Evolutionary conservation across 352 stramenopile species (phyloP), one percentile per base, ranked within the genome.

Genomic region (Elongisporangium undulatum): DNA sequence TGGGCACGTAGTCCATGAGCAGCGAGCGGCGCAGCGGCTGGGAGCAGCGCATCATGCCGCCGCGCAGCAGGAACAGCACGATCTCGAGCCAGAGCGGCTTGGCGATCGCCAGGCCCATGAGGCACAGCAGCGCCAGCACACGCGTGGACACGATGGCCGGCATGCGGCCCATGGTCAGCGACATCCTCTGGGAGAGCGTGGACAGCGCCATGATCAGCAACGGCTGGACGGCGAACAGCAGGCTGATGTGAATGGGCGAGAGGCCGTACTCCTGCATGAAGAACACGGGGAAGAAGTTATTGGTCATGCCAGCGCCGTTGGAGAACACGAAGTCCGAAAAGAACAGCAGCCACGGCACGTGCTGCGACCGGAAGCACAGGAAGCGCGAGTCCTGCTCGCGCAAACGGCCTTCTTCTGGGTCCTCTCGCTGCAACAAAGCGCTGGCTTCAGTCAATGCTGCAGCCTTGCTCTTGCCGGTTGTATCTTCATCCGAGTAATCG

Each of bases 211-310:
- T 84, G 54, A 91, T 68, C 13, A 93, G 38, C 20, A 93, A 64
- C 15, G 83, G 83, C 59, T 91, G 83, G 16, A 68, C 67, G 55
- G 88, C 66, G 63, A 90, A 93, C 4, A 93, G 65, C 29, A 75
- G 56, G 29, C 72, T 89, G 23, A 93, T 74, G 50, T 90, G 77
- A 55, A 90, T 90, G 19, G 83, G 83, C 23, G 83, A 79, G 26
- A 93, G 69, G 7, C 72, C 72, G 66, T 93, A 91, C 57, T 93
- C 81, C 26, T 89, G 68, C 65, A 85, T 87, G 62, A 93, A 93
- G 58, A 93, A 93, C 2, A 93, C 63, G 24, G 83, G 83, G 69
- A 93, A 93, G 58, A 93, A 93, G 56, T 89, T 89, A 66, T 91
- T 88, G 0, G 80, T 91, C 83, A 93, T 93, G 56, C 83, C 83